Evolutionary conservation across 163 green algal species (phyloP), one percentile per base, ranked within the genome.

Genomic region (Scenedesmus sp.): DNA sequence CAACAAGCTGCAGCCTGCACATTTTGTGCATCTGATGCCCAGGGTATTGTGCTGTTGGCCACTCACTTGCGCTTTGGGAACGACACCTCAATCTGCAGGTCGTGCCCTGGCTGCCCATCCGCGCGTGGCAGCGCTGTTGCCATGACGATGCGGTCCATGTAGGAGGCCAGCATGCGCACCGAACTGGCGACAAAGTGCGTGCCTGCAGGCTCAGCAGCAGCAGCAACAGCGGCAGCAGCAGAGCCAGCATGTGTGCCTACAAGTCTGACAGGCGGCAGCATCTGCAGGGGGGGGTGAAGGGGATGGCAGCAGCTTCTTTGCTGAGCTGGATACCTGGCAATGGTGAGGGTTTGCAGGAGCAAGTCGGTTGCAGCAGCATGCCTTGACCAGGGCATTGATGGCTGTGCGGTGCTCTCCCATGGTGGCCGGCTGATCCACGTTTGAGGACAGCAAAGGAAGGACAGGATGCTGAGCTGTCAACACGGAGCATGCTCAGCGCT

Each of bases 71-170:
- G 59, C 37, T 37, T 72, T 37, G 81, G 81, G 46, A 87, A 78
- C 0, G 51, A 78, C 6, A 87, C 51, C 51, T 87, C 82, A 40
- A 87, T 78, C 35, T 87, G 82, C 51, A 87, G 43, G 53, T 87
- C 82, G 30, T 53, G 43, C 6, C 82, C 82, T 20, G 51, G n/a
- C 4, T 51, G 22, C 7, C 82, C 82, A 37, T 78, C 82, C 42
- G 53, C 82, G 10, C 51, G 44, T 40, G 82, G 51, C 16, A 87
- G 35, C 13, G 82, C 49, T 43, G 43, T 87, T 13, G 82, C 82
- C 82, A 87, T 87, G 46, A 87, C 53, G 22, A 87, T 53, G n/a
- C 82, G 49, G 53, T 87, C 51, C 51, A 87, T 78, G 53, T 87
- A 87, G 30, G 51, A 78, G 6, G 82, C 53, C 82, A 87, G 53